Conservation (phyloP, 176 grass and related monocot genomes). For the Cymbopogon citratus region DNA sequence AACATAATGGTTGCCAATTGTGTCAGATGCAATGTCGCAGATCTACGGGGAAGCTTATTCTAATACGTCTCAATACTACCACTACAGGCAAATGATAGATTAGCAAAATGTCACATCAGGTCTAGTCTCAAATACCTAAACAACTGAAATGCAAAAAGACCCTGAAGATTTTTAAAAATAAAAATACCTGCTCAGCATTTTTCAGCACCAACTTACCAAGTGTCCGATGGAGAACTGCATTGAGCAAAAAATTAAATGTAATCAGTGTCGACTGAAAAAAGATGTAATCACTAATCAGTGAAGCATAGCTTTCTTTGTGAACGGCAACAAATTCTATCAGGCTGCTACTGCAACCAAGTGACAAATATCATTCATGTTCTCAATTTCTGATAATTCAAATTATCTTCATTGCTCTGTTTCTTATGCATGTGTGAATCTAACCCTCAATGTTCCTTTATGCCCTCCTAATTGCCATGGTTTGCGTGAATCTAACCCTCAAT, state of each 20-base stretch:
- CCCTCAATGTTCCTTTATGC: background rate
- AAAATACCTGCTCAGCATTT: slow-evolving; percentile 73
- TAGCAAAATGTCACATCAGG: background rate
- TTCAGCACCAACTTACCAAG: slow-evolving; percentile 82
- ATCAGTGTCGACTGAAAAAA: background rate
- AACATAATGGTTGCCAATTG: background rate
- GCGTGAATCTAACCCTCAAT: too few species aligned
- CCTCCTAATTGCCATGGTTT: background rate
- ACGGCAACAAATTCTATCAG: background rate
- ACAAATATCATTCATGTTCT: background rate
- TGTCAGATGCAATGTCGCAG: background rate
- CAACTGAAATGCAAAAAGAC: background rate
- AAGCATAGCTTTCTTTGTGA: background rate
- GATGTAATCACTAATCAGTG: background rate
- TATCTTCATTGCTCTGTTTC: background rate
- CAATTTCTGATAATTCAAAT: background rate
- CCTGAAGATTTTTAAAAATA: background rate
- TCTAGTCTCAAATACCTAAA: background rate
- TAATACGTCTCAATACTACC: background rate
- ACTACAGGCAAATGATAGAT: background rate
- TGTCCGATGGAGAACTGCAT: slow-evolving; percentile 59
- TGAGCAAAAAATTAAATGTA: slow-evolving; percentile 12
- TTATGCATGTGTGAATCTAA: background rate
- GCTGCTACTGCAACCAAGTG: background rate
- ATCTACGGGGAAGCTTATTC: background rate